These are phyloP conservation scores for Stromatinia cepivora DNA, from an alignment of 2,329 filamentous ascomycete species.

Conservation along the genomic window DNA sequence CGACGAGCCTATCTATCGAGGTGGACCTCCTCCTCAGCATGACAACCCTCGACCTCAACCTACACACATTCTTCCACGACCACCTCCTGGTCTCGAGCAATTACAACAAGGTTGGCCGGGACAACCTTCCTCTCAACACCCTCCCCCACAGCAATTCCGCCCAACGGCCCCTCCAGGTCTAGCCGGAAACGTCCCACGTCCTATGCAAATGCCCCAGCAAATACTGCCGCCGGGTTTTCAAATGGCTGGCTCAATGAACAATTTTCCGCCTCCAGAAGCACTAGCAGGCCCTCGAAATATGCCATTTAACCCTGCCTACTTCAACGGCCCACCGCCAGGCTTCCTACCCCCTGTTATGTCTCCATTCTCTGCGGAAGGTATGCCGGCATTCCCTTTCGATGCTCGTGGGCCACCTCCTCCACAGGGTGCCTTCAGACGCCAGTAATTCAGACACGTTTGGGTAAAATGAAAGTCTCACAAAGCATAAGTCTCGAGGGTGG, in stretches of 20 bases:
- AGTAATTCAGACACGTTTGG: slow-evolving; percentile 26
- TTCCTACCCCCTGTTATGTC: slow-evolving; percentile 57
- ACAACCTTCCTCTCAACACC: slow-evolving; percentile 33
- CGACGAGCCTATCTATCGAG: slow-evolving; percentile 35
- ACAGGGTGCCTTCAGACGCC: slow-evolving; percentile 48
- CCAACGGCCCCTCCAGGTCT: slow-evolving; percentile 59
- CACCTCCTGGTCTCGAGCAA: slow-evolving; percentile 58
- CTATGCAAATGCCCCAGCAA: slow-evolving; percentile 52
- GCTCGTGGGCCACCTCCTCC: slow-evolving; percentile 52
- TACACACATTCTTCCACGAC: slow-evolving; percentile 65
- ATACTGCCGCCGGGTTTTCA: slow-evolving; percentile 65
- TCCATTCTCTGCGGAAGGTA: slow-evolving; percentile 53
- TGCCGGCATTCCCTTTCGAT: slow-evolving; percentile 56
- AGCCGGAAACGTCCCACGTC: slow-evolving; percentile 42
- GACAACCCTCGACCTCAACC: slow-evolving; percentile 50
- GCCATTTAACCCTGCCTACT: slow-evolving; percentile 52
- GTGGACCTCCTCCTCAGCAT: slow-evolving; percentile 36
- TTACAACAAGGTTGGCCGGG: slow-evolving; percentile 45
- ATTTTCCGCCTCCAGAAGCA: slow-evolving; percentile 50
- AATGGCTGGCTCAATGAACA: slow-evolving; percentile 53
- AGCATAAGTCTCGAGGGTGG: background rate
- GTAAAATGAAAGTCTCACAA: background rate
- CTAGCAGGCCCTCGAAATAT: slow-evolving; percentile 46
- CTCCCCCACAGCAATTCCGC: slow-evolving; percentile 44
- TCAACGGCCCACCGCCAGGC: slow-evolving; percentile 50